A percentile compares a stretch with the other conserved stretches of the same genome.
Evolutionary conservation across 1,284 basidiomycete species (phyloP).

Genomic region (Puccinia coronata): DNA sequence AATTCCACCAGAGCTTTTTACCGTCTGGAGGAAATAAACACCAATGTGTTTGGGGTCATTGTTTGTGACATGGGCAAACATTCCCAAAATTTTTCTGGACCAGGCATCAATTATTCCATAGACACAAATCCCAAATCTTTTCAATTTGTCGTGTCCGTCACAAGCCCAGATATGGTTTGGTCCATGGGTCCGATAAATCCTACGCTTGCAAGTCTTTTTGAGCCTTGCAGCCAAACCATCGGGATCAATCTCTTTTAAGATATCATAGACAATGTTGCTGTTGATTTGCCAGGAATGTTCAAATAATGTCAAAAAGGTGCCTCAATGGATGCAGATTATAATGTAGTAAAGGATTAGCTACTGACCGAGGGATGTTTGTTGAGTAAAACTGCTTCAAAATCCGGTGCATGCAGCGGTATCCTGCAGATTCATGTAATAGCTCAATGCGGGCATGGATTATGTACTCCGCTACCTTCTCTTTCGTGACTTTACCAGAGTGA

Average conservation of each 20-base stretch:
- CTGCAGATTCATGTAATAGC: not conserved
- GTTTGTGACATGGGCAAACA: slow-evolving; percentile 8
- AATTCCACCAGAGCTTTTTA: not conserved
- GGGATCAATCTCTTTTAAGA: slow-evolving; percentile 15
- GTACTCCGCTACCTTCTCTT: not conserved
- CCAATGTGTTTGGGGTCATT: slow-evolving; percentile 25
- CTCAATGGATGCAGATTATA: not conserved
- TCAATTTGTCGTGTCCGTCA: slow-evolving; percentile 29
- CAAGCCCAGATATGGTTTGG: slow-evolving; percentile 20
- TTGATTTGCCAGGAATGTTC: not conserved
- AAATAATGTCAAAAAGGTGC: not conserved
- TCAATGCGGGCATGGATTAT: not conserved
- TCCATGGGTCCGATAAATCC: not conserved
- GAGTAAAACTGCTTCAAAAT: not conserved
- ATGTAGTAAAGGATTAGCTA: not conserved
- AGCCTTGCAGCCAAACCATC: not conserved
- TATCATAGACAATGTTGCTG: not conserved
- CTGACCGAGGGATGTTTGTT: not conserved
- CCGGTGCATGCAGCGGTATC: not conserved
- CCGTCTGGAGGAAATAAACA: not conserved
- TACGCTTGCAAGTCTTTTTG: not conserved
- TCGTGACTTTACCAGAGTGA: not conserved
- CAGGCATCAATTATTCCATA: slow-evolving; percentile 23
- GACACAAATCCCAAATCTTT: not conserved
- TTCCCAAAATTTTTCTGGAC: slow-evolving; percentile 8